Conservation (phyloP, 1,284 basidiomycete species). For the Naganishia cerealis region DNA sequence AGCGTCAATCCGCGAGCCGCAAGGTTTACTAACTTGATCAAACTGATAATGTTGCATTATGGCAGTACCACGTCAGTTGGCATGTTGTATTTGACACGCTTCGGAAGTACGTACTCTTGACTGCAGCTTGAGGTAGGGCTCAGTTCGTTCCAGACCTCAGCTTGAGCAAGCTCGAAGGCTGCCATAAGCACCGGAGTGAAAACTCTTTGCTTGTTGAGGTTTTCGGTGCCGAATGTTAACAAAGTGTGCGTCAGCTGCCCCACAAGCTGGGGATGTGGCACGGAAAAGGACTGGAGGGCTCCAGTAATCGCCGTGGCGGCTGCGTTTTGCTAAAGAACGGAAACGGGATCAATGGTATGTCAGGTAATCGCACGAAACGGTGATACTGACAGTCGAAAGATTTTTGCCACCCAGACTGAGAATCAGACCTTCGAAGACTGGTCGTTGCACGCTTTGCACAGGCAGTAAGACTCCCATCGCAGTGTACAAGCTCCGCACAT, state of each 20-base stretch:
- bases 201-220: slow-evolving; percentile 65
- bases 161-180: slow-evolving; percentile 69
- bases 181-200: slow-evolving; percentile 77
- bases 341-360: not conserved
- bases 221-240: slow-evolving; percentile 42
- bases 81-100: not conserved
- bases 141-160: slow-evolving; percentile 58
- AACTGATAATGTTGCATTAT: not conserved
- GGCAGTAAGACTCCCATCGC: slow-evolving; percentile 68
- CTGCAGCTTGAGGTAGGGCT: slow-evolving; percentile 35
- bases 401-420: slow-evolving; percentile 76
- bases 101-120: slow-evolving; percentile 10
- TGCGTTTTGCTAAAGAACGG: not conserved
- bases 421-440: slow-evolving; percentile 71
- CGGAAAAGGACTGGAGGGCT: slow-evolving; percentile 34
- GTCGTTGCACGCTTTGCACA: slow-evolving; percentile 62
- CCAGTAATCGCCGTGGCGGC: slow-evolving; percentile 22
- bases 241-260: not conserved
- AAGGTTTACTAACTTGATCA: slow-evolving; percentile 27
- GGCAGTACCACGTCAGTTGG: not conserved
- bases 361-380: not conserved
- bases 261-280: slow-evolving; percentile 18
- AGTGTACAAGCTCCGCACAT: slow-evolving; percentile 70
- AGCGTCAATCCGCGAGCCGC: slow-evolving; percentile 37
- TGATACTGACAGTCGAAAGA: not conserved